A percentile compares a stretch with the other conserved stretches of the same genome.
Evolutionary conservation across 164 flowering plant genomes (phyloP).

Genomic region (Tinospora cordifolia): DNA sequence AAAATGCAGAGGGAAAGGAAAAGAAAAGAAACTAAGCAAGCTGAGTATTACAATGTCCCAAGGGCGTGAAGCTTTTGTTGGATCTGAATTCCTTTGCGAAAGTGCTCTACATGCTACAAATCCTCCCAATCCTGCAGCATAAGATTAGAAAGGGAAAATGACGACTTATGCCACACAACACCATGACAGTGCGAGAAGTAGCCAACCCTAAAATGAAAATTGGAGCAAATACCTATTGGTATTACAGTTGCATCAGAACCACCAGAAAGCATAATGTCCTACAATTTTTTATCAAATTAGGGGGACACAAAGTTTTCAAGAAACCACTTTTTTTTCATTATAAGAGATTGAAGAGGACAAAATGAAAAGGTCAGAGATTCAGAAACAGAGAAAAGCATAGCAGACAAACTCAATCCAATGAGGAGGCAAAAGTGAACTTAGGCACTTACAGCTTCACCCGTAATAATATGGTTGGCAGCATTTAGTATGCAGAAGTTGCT

Average conservation of each 20-base stretch:
- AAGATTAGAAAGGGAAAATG: not conserved
- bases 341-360: not conserved
- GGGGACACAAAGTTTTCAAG: not conserved
- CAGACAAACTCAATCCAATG: not conserved
- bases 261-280: slow-evolving; percentile 98
- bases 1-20: not conserved
- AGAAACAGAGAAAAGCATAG: slow-evolving; percentile 3
- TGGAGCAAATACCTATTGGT: slow-evolving; percentile 60
- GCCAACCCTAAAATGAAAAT: not conserved
- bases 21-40: not conserved
- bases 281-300: slow-evolving; percentile 15
- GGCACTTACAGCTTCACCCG: slow-evolving; percentile 92
- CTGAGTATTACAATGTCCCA: slow-evolving; percentile 60
- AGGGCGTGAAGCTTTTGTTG: slow-evolving; percentile 94
- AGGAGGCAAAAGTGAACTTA: slow-evolving; percentile 1
- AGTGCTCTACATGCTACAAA: slow-evolving; percentile 92
- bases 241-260: slow-evolving; percentile 93
- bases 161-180: not conserved
- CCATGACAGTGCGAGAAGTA: not conserved
- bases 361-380: not conserved
- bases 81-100: slow-evolving; percentile 79
- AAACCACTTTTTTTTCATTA: not conserved
- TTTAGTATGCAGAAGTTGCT: slow-evolving; percentile 92
- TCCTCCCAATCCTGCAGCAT: slow-evolving; percentile 82
- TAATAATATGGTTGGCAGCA: slow-evolving; percentile 87